Base-by-base conservation (phyloP, 148 eudicot species). In the Nepenthes gracilis region DNA sequence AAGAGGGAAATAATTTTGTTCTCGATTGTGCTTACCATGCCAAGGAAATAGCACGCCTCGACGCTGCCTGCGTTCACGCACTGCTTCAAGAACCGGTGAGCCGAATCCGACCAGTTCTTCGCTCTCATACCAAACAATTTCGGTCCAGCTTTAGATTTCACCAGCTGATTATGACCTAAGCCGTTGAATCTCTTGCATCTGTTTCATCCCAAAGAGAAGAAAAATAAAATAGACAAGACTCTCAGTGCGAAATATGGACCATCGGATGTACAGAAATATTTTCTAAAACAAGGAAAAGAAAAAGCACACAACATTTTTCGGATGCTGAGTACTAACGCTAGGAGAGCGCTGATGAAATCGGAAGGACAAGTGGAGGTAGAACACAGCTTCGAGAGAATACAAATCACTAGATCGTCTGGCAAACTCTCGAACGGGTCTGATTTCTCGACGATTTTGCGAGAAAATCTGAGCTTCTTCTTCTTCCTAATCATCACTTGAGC, bases 401-500 rank as follows among this genome's bases (percentile, higher is more conserved):
- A 67, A 9, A 84, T 43, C 15, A 84, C 66, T 1, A 84, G 62
- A 70, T 84, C 90, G 32, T 84, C 90, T 1, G 81, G 90, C 15
- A 81, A 75, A 10, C 9, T 63, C 10, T 77, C 90, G 36, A 84
- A 79, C 0, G 55, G 62, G 47, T 84, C 89, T 10, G 64, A 23
- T 23, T 23, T 23, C 0, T 23, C 23, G 23, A 23, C 23, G 23
- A 23, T 23, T 23, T 23, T 23, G 23, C 23, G 23, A 23, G 23
- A 23, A 23, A 23, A 23, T 23, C 23, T 23, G 23, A 23, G 23
- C 23, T 23, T 3, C 45, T 8, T 40, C 8, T 40, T 40, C 45
- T 40, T 40, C 6, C 45, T 40, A 40, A 3, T 0, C 45, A 40
- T 40, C 45, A 40, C 45, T 40, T 40, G 4, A 40, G 45, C 4